Percentiles rank a stretch among this genome's conserved stretches.
Conservation (phyloP, 192 early-diverging fungal species). For the Fimicolochytrium jonesii region DNA sequence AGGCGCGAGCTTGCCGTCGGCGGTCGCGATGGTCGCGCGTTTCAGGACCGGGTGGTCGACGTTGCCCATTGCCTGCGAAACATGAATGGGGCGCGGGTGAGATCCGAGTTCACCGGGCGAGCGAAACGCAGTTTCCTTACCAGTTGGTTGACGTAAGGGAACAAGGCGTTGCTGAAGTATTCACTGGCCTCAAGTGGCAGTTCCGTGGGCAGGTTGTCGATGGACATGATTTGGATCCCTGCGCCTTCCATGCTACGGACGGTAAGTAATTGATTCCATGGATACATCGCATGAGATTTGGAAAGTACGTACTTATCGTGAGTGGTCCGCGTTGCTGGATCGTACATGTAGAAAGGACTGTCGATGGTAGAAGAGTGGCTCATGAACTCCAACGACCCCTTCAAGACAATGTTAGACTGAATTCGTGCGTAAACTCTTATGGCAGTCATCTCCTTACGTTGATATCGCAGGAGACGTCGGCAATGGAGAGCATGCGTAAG, state of each 20-base stretch:
- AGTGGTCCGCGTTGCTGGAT: slow-evolving; percentile 63
- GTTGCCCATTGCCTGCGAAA: slow-evolving; percentile 50
- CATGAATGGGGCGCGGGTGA: too few relatives aligned
- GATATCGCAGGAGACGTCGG: slow-evolving; percentile 94
- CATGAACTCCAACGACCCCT: slow-evolving; percentile 95
- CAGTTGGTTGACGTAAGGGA: slow-evolving; percentile 76
- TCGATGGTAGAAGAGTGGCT: slow-evolving; percentile 85
- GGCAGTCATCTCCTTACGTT: slow-evolving; percentile 49
- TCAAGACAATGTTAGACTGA: not conserved
- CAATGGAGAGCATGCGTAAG: slow-evolving; percentile 74
- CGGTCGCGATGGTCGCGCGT: slow-evolving; percentile 70
- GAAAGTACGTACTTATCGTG: slow-evolving; percentile 60
- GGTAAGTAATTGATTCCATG: not conserved
- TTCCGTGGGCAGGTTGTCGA: slow-evolving; percentile 96
- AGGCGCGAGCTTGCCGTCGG: slow-evolving; percentile 58
- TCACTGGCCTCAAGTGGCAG: slow-evolving; percentile 91
- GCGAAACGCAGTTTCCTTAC: slow-evolving; percentile 37
- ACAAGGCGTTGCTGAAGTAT: slow-evolving; percentile 84
- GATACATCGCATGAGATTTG: too few relatives aligned
- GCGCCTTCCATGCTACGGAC: slow-evolving; percentile 57
- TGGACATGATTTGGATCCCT: slow-evolving; percentile 95
- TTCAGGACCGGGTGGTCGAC: slow-evolving; percentile 65
- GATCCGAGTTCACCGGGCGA: not conserved
- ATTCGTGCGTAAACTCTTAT: not conserved
- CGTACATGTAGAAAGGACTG: slow-evolving; percentile 86